A percentile compares a stretch with the other conserved stretches of the same genome.
Conservation (phyloP, 345 rosid species). For the Syzygium aqueum region DNA sequence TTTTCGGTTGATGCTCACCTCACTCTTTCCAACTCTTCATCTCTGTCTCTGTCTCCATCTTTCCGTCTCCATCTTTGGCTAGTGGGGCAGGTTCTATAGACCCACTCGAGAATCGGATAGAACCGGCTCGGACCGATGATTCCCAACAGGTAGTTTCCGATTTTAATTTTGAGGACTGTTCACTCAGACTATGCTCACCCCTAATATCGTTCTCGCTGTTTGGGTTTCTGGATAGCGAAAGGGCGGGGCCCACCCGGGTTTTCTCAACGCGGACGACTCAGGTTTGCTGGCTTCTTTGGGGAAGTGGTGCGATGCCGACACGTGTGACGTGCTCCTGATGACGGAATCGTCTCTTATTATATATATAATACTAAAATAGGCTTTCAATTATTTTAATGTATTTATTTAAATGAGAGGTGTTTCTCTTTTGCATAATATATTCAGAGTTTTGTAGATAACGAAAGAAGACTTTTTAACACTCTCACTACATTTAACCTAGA, state of each 20-base stretch:
- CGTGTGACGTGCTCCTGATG: not conserved
- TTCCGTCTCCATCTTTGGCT: too few relatives aligned
- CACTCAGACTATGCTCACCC: fast-evolving
- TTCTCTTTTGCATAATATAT: not conserved
- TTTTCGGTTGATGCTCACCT: too few relatives aligned
- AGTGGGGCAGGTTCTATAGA: fast-evolving
- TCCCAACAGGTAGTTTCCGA: too few relatives aligned
- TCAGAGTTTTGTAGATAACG: not conserved
- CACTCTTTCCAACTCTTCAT: too few relatives aligned
- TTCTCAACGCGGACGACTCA: not conserved
- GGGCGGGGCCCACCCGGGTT: not conserved
- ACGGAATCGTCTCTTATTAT: not conserved
- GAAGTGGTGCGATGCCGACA: not conserved
- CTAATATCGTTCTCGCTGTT: too few relatives aligned
- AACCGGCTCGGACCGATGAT: too few relatives aligned
- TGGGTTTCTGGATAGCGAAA: not conserved
- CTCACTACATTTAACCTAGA: not conserved
- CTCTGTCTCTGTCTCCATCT: too few relatives aligned
- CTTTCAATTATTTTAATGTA: not conserved
- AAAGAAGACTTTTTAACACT: not conserved
- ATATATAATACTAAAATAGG: not conserved
- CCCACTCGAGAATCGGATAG: too few relatives aligned
- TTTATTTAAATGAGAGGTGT: not conserved
- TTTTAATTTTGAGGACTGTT: too few relatives aligned
- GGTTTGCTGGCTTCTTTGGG: not conserved